Base-by-base conservation (phyloP, 1,139 yeast species). In the Debaryomyces nepalensis region DNA sequence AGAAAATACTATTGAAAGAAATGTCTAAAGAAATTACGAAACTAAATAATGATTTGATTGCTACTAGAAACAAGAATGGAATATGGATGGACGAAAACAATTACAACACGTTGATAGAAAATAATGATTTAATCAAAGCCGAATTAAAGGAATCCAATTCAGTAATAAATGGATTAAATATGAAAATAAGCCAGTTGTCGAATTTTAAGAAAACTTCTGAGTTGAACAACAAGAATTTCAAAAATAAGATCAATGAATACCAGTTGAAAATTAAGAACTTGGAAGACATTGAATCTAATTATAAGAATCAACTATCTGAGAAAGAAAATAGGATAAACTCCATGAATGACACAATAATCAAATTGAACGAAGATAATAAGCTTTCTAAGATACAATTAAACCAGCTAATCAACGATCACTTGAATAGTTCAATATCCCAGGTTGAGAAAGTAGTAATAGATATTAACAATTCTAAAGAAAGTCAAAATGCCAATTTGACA, bases 1-100 rank as follows among this genome's bases (percentile, higher is more conserved):
- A 84, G 53, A 73, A 75, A 37, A 87, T 80, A 1, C 61, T 83
- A 19, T 70, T 84, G 16, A 79, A 75, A 49, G 84, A 78, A 46
- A 65, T 84, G 36, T 73, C 83, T 1, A 66, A 66, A 11, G 88
- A 83, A 51, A 64, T 83, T n/a, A 68, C 78, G 4, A 76, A 73
- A 50, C 57, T 81, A 11, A 77, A 75, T 47, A 65, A 77, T 16
- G 90, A 88, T 54, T 66, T 87, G 43, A 58, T 69, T 34, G 84
- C 91, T 0, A 75, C 89, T 0, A 70, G 84, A 48, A 64, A 68
- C 10, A 83, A 77, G 54, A 84, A 81, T 52, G 90, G 90, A 1
- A 72, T 84, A 11, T 82, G 69, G 57, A 61, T 84, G 72, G 80
- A 81, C 51, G 81, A 79, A 37, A 72, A 66, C 5, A 82, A 82